Evolutionary conservation across 2,329 filamentous ascomycete species (phyloP), one percentile per base, ranked within the genome.

Genomic region (Penicillium sp.): DNA sequence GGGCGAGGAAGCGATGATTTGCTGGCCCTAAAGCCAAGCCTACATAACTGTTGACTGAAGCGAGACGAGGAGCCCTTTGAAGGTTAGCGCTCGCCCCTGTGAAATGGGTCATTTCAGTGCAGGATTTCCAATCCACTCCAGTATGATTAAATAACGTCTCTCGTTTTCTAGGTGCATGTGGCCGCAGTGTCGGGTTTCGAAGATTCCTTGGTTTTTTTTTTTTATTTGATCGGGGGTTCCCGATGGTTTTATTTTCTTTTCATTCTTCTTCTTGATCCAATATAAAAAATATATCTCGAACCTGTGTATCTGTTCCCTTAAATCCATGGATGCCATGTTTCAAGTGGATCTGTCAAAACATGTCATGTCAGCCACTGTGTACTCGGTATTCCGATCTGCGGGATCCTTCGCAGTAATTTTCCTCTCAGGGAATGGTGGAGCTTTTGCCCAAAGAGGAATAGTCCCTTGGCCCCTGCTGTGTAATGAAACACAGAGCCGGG

Each of bases 371-470:
- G 31, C 46, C 31, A 35, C n/a, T 49, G 31, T 11, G 19, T 13
- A 37, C 29, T 49, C 47, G 47, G 47, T n/a, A 49, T 19, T 42
- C 48, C 23, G 42, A 61, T 58, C 39, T 58, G 45, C 53, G 53
- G 39, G 33, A 42, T 42, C 39, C 31, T 42, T 39, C n/a, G 35
- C 16, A 19, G 16, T 39, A 19, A 45, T 49, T 49, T 37, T 21
- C 21, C 16, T 16, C 2, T 19, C 48, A 3, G 19, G 39, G 39
- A 26, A 23, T 21, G 25, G 29, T 26, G 33, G 21, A 39, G 8
- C 29, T 42, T 39, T 25, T 3, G 6, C 23, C 33, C 2, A 21
- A 42, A 39, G 14, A 19, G 48, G 56, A 57, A 53, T 54, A 33
- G 48, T 26, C 53, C 53, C 27, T 29, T 59, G 59, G 33, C 43